Conservation (phyloP, 768 basidiomycete species). For the Boletus sp. region DNA sequence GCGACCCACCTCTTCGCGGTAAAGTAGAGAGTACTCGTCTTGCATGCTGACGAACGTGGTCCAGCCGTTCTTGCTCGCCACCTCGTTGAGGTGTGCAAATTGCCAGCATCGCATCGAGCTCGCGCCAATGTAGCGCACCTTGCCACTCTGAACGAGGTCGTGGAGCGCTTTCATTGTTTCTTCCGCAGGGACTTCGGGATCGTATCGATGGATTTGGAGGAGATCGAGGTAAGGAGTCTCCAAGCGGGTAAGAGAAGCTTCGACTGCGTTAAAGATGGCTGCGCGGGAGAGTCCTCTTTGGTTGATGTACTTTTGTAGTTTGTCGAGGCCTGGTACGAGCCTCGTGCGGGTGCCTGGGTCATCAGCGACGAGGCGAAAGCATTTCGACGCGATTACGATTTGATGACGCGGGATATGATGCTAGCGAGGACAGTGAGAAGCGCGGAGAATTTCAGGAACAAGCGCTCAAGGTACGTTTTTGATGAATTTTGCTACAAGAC, state of each 20-base stretch:
- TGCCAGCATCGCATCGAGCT: constrained; percentile 47
- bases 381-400: constrained; percentile 32
- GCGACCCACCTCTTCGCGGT: constrained; percentile 46
- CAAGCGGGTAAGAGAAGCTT: constrained; percentile 31
- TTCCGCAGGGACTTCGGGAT: not conserved
- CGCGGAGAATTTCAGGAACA: not conserved
- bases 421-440: constrained; percentile 4
- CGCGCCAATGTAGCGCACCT: constrained; percentile 40
- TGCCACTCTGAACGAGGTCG: too few species aligned
- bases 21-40: constrained; percentile 50
- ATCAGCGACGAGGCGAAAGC: constrained; percentile 12
- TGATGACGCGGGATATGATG: constrained; percentile 28
- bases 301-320: constrained; percentile 21
- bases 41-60: constrained; percentile 50
- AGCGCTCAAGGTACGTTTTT: constrained; percentile 24
- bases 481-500: constrained; percentile 35
- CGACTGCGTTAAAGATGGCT: constrained; percentile 34
- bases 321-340: not conserved
- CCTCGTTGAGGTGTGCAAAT: constrained; percentile 41
- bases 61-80: constrained; percentile 35
- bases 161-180: constrained; percentile 40
- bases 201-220: constrained; percentile 38
- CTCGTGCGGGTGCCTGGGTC: not conserved
- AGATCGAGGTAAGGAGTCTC: constrained; percentile 37
- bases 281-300: constrained; percentile 30